These are phyloP conservation scores for Agaricales sp. DNA, from an alignment of 1,284 basidiomycete species.

Conservation along the genomic window DNA sequence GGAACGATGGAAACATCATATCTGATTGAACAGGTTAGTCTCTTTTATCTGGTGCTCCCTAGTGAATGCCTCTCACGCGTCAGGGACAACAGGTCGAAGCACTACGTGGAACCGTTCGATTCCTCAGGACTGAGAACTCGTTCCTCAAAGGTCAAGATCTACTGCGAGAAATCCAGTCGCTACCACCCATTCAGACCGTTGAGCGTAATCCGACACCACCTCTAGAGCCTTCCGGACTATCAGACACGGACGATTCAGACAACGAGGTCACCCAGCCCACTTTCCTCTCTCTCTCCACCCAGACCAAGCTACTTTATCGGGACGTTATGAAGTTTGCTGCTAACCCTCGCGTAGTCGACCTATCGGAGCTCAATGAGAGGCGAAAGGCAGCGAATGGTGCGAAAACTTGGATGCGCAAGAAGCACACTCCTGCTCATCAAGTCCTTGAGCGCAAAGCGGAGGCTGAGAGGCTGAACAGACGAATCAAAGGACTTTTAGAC, in stretches of 20 bases:
- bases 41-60: constrained; percentile 5
- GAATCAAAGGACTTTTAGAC: constrained; percentile 62
- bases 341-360: constrained; percentile 72
- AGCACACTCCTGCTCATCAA: constrained; percentile 71
- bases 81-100: constrained; percentile 63
- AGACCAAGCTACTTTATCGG: constrained; percentile 74
- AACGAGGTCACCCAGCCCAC: constrained; percentile 35
- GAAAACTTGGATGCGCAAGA: constrained; percentile 60
- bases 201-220: constrained; percentile 45
- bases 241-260: constrained; percentile 53
- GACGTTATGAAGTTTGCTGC: constrained; percentile 79
- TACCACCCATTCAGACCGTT: constrained; percentile 54
- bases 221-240: constrained; percentile 47
- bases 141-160: constrained; percentile 87
- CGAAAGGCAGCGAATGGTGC: constrained; percentile 32
- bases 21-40: constrained; percentile 69
- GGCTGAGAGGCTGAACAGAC: constrained; percentile 55
- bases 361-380: constrained; percentile 49
- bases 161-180: constrained; percentile 66
- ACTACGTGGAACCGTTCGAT: constrained; percentile 82
- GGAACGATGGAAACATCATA: constrained; percentile 78
- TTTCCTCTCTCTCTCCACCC: constrained; percentile 59
- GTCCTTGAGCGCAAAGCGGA: constrained; percentile 67
- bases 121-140: constrained; percentile 85
- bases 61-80: constrained; percentile 7